A percentile compares a stretch with the other conserved stretches of the same genome.
Conservation (phyloP, 257 asterid genomes). For the Solanum rostratum region DNA sequence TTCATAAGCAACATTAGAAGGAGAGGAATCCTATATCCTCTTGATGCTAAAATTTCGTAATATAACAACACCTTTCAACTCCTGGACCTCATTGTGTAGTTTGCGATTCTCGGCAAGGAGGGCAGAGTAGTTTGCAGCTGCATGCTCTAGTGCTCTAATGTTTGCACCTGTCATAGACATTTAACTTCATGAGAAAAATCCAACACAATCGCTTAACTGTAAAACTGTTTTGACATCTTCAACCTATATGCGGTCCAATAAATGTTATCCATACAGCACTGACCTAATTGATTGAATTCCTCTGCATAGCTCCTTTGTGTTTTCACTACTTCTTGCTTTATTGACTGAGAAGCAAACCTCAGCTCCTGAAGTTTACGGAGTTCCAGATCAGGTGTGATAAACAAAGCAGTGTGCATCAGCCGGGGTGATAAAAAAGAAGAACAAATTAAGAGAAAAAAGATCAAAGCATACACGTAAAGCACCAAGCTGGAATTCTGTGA, state of each 20-base stretch:
- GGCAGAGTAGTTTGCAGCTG: conserved; percentile 44
- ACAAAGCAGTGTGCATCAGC: too few species aligned
- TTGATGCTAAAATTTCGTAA: neutral
- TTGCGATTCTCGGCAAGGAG: conserved; percentile 61
- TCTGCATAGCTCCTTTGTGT: conserved; percentile 55
- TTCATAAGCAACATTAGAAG: neutral
- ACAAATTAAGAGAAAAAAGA: neutral
- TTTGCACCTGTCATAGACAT: conserved; percentile 28
- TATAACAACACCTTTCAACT: conserved; percentile 60
- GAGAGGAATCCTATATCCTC: neutral
- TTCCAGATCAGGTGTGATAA: neutral
- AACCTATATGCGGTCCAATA: neutral
- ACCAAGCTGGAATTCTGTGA: conserved; percentile 77
- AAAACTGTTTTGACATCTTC: neutral
- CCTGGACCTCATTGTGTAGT: conserved; percentile 77
- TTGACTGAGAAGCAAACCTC: conserved; percentile 53
- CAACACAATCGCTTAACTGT: neutral
- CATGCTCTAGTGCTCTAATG: conserved; percentile 37
- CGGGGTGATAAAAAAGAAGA: neutral
- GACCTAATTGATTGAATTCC: conserved; percentile 32
- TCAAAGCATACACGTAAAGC: conserved; percentile 57
- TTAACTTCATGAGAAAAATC: neutral
- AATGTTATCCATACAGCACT: neutral
- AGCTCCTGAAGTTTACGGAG: conserved; percentile 32
- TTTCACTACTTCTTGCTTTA: conserved; percentile 63